These are phyloP conservation scores for Conticribra weissflogii DNA, from an alignment of 108 stramenopile species.

Conservation along the genomic window DNA sequence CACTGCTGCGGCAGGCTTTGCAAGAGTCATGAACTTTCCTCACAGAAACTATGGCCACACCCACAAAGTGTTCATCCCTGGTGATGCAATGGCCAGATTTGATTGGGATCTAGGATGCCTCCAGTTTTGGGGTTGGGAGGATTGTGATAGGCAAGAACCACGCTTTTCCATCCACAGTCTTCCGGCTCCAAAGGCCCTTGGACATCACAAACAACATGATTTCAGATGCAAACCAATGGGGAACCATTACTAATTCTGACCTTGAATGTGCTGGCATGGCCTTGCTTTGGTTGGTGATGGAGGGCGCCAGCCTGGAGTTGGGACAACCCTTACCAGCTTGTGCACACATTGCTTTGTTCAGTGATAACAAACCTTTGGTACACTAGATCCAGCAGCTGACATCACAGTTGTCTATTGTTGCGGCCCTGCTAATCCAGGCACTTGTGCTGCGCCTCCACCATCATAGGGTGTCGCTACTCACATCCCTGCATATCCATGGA, in stretches of 20 bases:
- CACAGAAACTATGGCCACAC: background rate
- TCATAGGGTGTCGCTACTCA: background rate
- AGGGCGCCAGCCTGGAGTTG: background rate
- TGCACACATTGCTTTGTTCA: slow-evolving; percentile 10
- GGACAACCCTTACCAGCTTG: no score
- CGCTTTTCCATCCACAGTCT: slow-evolving; percentile 11
- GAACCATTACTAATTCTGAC: slow-evolving; percentile 44
- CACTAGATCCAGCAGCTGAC: slow-evolving; percentile 8
- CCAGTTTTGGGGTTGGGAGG: slow-evolving; percentile 36
- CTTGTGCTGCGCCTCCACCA: background rate
- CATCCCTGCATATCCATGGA: slow-evolving; percentile 9
- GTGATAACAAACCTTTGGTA: slow-evolving; percentile 22
- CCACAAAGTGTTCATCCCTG: slow-evolving; percentile 15
- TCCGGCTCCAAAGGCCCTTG: slow-evolving; percentile 32
- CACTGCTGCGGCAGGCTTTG: background rate
- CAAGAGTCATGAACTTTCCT: background rate
- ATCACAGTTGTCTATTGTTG: background rate
- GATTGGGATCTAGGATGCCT: slow-evolving; percentile 27
- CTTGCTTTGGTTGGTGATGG: slow-evolving; percentile 31
- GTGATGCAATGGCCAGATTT: slow-evolving; percentile 11
- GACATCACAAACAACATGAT: slow-evolving; percentile 15
- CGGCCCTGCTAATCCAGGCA: slow-evolving; percentile 1
- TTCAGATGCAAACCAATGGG: slow-evolving; percentile 22
- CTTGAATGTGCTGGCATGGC: slow-evolving; percentile 42
- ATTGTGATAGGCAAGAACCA: slow-evolving; percentile 5